These are phyloP conservation scores for Zoysia matrella DNA, from an alignment of 202 grass and related monocot species.

Conservation along the genomic window DNA sequence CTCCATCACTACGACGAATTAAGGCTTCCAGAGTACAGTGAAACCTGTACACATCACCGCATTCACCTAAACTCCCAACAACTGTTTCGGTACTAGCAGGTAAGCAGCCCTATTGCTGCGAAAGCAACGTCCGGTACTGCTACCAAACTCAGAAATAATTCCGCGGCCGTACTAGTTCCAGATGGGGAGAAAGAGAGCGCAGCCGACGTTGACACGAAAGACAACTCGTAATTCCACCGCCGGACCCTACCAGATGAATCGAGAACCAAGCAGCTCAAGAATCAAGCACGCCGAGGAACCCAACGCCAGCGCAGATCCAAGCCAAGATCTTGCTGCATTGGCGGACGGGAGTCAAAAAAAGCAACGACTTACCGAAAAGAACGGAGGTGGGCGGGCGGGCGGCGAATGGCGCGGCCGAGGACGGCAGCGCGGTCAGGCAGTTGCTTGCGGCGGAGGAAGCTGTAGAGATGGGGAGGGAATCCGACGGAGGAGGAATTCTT, in stretches of 20 bases:
- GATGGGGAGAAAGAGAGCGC: slow-evolving; percentile 10
- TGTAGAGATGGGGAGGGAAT: slow-evolving; percentile 32
- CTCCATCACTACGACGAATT: slow-evolving; percentile 30
- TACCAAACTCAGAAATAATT: slow-evolving; percentile 36
- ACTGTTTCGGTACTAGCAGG: slow-evolving; percentile 32
- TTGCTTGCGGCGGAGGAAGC: slow-evolving; percentile 37
- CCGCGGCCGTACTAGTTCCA: slow-evolving; percentile 4
- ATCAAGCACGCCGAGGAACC: background rate
- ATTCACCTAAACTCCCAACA: slow-evolving; percentile 23
- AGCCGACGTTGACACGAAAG: slow-evolving; percentile 40
- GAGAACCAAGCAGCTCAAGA: slow-evolving; percentile 18
- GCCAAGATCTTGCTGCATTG: slow-evolving; percentile 46
- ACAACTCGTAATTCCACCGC: slow-evolving; percentile 25
- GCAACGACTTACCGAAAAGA: slow-evolving; percentile 40
- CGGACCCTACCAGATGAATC: slow-evolving; percentile 14
- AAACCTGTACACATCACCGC: background rate
- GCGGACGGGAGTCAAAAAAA: slow-evolving; percentile 9
- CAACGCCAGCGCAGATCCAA: slow-evolving; percentile 43
- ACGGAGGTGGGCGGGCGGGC: background rate
- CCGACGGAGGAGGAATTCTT: slow-evolving; percentile 37
- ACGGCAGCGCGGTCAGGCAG: background rate
- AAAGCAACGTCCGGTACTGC: slow-evolving; percentile 37
- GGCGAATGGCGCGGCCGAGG: slow-evolving; percentile 30
- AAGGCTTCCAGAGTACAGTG: slow-evolving; percentile 3
- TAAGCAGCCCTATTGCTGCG: slow-evolving; percentile 30